phyloP scores from a whole-genome alignment of 352 stramenopile species.

The Plasmopara viticola region DNA sequence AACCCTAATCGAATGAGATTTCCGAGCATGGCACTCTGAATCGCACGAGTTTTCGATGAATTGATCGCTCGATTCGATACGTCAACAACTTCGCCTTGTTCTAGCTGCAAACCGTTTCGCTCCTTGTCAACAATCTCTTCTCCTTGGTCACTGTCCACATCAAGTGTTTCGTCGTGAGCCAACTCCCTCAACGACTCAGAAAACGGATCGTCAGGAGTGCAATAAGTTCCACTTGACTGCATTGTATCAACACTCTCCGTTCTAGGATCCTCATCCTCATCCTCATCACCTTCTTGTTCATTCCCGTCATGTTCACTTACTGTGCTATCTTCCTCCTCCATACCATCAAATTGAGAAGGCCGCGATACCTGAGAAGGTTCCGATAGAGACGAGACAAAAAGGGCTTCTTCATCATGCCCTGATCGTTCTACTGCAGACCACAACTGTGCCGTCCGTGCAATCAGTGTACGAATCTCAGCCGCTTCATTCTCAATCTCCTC shows the following conservation, averaged over 20 bases:
- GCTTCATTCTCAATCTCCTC: constrained; percentile 30
- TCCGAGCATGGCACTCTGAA: constrained; percentile 47
- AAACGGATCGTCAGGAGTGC: constrained; percentile 6
- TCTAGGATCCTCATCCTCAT: constrained; percentile 5
- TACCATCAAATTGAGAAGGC: constrained; percentile 8
- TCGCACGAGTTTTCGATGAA: constrained; percentile 48
- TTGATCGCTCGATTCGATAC: constrained; percentile 59
- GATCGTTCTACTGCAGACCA: constrained; percentile 27
- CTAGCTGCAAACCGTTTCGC: constrained; percentile 1
- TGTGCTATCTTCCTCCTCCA: constrained; percentile 18
- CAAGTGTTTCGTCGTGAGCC: constrained; percentile 2
- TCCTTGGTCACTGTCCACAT: constrained; percentile 3
- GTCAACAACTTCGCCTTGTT: constrained; percentile 16
- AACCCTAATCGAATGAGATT: constrained; percentile 51
- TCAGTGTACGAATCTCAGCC: constrained; percentile 28
- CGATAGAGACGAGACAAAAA: background rate
- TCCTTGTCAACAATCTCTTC: constrained; percentile 6
- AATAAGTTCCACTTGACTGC: constrained; percentile 7
- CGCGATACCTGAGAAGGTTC: constrained; percentile 3
- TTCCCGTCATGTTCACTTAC: constrained; percentile 21
- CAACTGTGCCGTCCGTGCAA: constrained; percentile 25
- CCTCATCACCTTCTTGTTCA: constrained; percentile 14
- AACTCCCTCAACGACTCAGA: background rate
- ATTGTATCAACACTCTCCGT: constrained; percentile 9
- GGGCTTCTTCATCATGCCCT: constrained; percentile 8